phyloP scores from a whole-genome alignment of 2,329 filamentous ascomycete species.

The Alternaria dauci region DNA sequence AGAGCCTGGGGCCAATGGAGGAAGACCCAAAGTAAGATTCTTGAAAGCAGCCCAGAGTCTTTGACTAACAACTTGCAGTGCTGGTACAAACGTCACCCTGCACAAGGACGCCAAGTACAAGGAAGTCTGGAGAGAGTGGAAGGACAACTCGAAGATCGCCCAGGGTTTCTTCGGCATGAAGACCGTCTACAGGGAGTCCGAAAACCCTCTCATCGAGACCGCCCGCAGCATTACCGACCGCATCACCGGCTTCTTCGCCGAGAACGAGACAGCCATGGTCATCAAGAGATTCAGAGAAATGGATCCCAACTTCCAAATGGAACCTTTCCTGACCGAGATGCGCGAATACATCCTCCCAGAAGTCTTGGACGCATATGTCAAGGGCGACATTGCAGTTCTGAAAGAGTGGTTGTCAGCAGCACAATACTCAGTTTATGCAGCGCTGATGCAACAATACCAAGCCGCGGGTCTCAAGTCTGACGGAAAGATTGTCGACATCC shows the following conservation, averaged over 20 bases:
- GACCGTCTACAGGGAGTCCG: slow-evolving; percentile 90
- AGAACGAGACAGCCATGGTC: slow-evolving; percentile 96
- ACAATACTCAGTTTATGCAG: slow-evolving; percentile 95
- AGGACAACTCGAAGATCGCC: slow-evolving; percentile 86
- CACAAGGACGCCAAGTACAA: slow-evolving; percentile 99
- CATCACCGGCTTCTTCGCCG: slow-evolving; percentile 94
- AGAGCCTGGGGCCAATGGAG: slow-evolving; percentile 66
- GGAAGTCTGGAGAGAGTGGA: slow-evolving; percentile 97
- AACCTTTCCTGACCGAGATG: slow-evolving; percentile 93
- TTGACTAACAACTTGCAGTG: slow-evolving; percentile 62
- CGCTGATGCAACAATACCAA: slow-evolving; percentile 95
- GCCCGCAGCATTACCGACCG: slow-evolving; percentile 93
- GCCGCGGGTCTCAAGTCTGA: slow-evolving; percentile 93
- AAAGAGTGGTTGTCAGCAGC: slow-evolving; percentile 96
- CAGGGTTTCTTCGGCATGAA: slow-evolving; percentile 89
- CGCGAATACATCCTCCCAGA: slow-evolving; percentile 98
- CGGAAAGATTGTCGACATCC: slow-evolving; percentile 92
- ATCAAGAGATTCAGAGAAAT: slow-evolving; percentile 98
- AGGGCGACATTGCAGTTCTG: slow-evolving; percentile 88
- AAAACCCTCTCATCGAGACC: slow-evolving; percentile 93
- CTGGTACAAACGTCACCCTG: slow-evolving; percentile 90
- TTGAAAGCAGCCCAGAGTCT: background rate
- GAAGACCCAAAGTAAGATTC: slow-evolving; percentile 86
- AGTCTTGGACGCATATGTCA: slow-evolving; percentile 96
- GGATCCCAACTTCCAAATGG: slow-evolving; percentile 93